Base-by-base conservation (phyloP, 2,329 filamentous ascomycete genomes). In the Pleurostoma richardsiae region DNA sequence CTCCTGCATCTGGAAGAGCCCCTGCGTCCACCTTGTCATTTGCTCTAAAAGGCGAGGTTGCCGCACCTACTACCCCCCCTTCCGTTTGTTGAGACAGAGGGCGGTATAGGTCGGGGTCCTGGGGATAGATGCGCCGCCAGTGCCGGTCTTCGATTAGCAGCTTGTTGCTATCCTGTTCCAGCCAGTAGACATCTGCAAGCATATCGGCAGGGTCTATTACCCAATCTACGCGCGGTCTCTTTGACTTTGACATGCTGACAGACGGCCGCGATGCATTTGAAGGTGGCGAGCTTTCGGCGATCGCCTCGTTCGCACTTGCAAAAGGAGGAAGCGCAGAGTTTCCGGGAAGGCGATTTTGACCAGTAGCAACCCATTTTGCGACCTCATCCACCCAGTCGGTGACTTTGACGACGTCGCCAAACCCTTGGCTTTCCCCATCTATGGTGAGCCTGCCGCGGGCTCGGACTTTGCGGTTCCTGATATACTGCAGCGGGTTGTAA, bases 401-500 rank as follows among this genome's bases (percentile, higher is more conserved):
- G 6, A 96, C 88, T 41, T 73, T 79, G 4, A 79, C 73, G 1
- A 88, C 72, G 62, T 96, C 84, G 38, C 80, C 76, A 71, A 95
- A 97, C 1, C 88, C 88, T 54, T 88, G 84, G 1, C 76, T 74
- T 51, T 89, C 83, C 11, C 87, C 83, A 57, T 94, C 82, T 31
- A 96, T 84, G 1, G 78, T 68, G 53, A 80, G 84, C 39, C 88
- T 80, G 66, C 95, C 88, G 11, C 91, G 80, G 29, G 86, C 85
- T 52, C 94, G 79, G 10, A 94, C 80, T 61, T 91, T 92, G 42
- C 92, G 80, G 60, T 99, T 97, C 26, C 94, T 85, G 46, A 97
- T 87, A 56, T 90, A 90, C 64, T 97, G 94, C 28, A 99, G 69
- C 4, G 92, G 94, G 61, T 99, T 96, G 62, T 97, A 97, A 3